A percentile compares a stretch with the other conserved stretches of the same genome.
These are phyloP conservation scores for Psilocybe mexicana DNA, from an alignment of 1,284 basidiomycete species.

Conservation along the genomic window DNA sequence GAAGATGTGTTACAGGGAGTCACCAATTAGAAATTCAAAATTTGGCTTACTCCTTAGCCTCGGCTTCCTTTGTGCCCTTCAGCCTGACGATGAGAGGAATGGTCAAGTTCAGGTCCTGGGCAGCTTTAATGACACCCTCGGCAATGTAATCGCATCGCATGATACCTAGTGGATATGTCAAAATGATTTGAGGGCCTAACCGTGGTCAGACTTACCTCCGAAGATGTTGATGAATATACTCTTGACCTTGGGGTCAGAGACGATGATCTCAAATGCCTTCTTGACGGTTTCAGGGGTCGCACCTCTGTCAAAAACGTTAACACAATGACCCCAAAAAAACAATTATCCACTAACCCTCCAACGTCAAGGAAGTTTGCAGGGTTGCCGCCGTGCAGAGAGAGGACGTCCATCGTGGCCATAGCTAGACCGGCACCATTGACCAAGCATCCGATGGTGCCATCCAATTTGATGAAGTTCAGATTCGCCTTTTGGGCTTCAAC, in stretches of 20 bases:
- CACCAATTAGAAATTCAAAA: not conserved
- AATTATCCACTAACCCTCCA: slow-evolving; percentile 68
- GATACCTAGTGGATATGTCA: slow-evolving; percentile 59
- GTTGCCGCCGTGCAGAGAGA: slow-evolving; percentile 92
- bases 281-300: slow-evolving; percentile 99
- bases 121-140: slow-evolving; percentile 97
- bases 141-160: slow-evolving; percentile 99
- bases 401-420: slow-evolving; percentile 99
- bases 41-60: slow-evolving; percentile 85
- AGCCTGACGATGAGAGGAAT: slow-evolving; percentile 93
- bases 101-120: slow-evolving; percentile 83
- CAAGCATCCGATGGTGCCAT: slow-evolving; percentile 96
- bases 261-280: slow-evolving; percentile 97
- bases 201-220: slow-evolving; percentile 51
- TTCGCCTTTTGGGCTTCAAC: slow-evolving; percentile 94
- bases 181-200: not conserved
- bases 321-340: slow-evolving; percentile 3
- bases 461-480: slow-evolving; percentile 99
- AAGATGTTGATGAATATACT: slow-evolving; percentile 99
- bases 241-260: slow-evolving; percentile 91
- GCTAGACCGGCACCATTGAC: slow-evolving; percentile 99
- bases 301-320: slow-evolving; percentile 54
- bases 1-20: slow-evolving; percentile 17
- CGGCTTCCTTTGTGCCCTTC: slow-evolving; percentile 95
- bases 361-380: slow-evolving; percentile 99